Conservation (phyloP, 306 rosid species). For the Quercus agrifolia region DNA sequence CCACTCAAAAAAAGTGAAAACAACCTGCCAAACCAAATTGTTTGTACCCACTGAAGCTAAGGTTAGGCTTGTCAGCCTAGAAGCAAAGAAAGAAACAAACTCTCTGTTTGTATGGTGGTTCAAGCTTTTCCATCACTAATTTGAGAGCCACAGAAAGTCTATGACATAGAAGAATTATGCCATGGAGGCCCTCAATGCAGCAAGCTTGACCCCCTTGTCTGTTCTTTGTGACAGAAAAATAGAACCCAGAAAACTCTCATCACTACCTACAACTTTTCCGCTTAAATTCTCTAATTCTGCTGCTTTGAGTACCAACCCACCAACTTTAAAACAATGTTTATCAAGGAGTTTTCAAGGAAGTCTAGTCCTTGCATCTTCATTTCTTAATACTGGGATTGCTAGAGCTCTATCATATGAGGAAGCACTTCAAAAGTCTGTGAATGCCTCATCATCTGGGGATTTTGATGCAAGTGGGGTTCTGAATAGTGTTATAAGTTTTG, state of each 20-base stretch:
- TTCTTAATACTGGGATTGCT: constrained; percentile 49
- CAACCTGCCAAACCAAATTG: constrained; percentile 2
- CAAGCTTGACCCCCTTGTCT: constrained; percentile 72
- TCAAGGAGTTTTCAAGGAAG: constrained; percentile 47
- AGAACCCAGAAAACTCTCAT: constrained; percentile 51
- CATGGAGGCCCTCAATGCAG: constrained; percentile 97
- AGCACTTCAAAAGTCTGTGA: constrained; percentile 45
- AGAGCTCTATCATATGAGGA: constrained; percentile 81
- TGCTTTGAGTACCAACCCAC: constrained; percentile 22
- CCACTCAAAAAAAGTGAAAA: background rate
- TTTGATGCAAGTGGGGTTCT: constrained; percentile 49
- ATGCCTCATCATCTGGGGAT: constrained; percentile 33
- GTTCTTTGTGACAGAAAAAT: constrained; percentile 59
- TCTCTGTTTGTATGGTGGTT: constrained; percentile 26
- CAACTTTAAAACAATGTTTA: constrained; percentile 20
- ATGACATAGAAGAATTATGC: constrained; percentile 49
- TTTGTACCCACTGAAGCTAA: constrained; percentile 19
- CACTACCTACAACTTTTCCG: constrained; percentile 31
- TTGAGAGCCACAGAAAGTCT: constrained; percentile 25
- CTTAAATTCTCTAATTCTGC: constrained; percentile 46
- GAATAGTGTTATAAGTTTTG: constrained; percentile 53
- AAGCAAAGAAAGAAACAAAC: constrained; percentile 15
- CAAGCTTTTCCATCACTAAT: constrained; percentile 5
- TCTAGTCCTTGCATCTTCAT: constrained; percentile 54
- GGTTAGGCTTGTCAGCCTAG: constrained; percentile 37